These are phyloP conservation scores for Oryza glaberrima DNA, from an alignment of 176 grass and related monocot species.

Conservation along the genomic window DNA sequence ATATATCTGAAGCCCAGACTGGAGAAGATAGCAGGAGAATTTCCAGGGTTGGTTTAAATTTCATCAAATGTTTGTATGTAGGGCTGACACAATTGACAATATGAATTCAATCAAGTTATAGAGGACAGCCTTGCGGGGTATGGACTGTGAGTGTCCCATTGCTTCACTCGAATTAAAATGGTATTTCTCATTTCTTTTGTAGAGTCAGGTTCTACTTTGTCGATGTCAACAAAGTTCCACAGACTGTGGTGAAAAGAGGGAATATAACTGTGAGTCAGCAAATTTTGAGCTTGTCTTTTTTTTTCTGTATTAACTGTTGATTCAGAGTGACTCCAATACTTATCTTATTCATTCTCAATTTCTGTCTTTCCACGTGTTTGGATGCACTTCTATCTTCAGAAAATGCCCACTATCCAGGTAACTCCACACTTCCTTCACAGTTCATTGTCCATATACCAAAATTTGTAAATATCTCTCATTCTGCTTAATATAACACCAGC, in stretches of 20 bases:
- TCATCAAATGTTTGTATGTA: neutral
- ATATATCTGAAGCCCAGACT: conserved; percentile 93
- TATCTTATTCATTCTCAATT: conserved; percentile 11
- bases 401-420: conserved; percentile 99
- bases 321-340: neutral
- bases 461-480: too few relatives aligned
- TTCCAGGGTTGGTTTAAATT: conserved; percentile 60
- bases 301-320: neutral
- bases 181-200: conserved; percentile 4
- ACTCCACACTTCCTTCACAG: neutral
- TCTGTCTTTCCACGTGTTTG: neutral
- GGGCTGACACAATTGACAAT: neutral
- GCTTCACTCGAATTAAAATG: conserved; percentile 12
- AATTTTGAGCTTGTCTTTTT: neutral
- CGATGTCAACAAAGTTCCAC: conserved; percentile 95
- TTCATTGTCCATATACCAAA: neutral
- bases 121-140: neutral
- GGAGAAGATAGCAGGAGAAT: conserved; percentile 93
- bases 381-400: conserved; percentile 47
- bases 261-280: conserved; percentile 75
- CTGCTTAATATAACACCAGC: too few relatives aligned
- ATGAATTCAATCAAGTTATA: neutral
- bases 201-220: conserved; percentile 81
- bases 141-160: neutral
- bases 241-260: conserved; percentile 76